Percentiles rank a stretch among this genome's conserved stretches.
phyloP scores from a whole-genome alignment of 169 alveolate genomes.

The Eimeria sp. region DNA sequence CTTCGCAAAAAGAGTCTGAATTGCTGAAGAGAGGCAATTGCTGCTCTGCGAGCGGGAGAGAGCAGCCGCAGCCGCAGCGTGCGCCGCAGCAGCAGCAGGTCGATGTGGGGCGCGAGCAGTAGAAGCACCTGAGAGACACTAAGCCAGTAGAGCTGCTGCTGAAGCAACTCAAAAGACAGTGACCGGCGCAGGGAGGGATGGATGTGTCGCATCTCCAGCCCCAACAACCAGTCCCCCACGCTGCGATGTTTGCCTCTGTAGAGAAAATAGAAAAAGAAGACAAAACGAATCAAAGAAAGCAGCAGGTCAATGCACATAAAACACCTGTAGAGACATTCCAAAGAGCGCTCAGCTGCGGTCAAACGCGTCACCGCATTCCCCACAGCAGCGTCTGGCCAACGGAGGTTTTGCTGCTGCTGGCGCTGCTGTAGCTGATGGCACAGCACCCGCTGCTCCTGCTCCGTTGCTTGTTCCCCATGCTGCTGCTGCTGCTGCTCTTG shows the following conservation, averaged over 20 bases:
- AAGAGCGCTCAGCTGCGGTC: constrained; percentile 8
- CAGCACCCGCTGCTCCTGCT: constrained; percentile 11
- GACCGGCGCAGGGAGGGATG: constrained; percentile 72
- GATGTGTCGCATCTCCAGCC: constrained; percentile 52
- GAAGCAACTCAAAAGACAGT: constrained; percentile 59
- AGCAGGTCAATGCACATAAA: not conserved
- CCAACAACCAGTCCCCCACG: constrained; percentile 64
- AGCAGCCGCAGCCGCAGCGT: constrained; percentile 19
- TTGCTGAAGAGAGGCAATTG: not conserved
- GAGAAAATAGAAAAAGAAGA: constrained; percentile 16
- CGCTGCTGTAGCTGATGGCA: not conserved
- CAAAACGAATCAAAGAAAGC: not conserved
- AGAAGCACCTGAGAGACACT: constrained; percentile 60
- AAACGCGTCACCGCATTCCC: constrained; percentile 14
- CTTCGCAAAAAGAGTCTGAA: not conserved
- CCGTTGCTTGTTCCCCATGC: constrained; percentile 17
- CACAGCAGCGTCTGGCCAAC: constrained; percentile 5
- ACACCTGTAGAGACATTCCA: constrained; percentile 32
- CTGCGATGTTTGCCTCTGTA: constrained; percentile 54
- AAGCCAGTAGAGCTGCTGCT: constrained; percentile 79
- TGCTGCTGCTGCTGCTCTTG: constrained; percentile 65
- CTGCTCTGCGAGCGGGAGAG: constrained; percentile 17
- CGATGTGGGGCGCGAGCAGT: constrained; percentile 59
- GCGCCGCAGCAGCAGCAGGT: constrained; percentile 61
- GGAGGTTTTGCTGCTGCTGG: constrained; percentile 2